phyloP scores from a whole-genome alignment of 2,329 filamentous ascomycete genomes.

The Alternaria brassicae region DNA sequence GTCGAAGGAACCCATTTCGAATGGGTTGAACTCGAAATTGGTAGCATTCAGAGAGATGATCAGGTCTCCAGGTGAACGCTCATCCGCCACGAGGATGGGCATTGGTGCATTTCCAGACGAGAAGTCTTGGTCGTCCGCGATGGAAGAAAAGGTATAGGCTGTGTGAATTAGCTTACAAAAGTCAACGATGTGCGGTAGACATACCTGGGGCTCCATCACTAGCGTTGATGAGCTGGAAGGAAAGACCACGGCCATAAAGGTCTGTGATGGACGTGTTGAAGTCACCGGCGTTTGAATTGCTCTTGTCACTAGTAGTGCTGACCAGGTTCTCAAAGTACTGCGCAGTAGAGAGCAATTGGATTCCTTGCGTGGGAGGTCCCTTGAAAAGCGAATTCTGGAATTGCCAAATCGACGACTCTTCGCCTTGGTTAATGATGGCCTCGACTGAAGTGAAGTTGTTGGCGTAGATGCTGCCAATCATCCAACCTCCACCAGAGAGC shows the following conservation, averaged over 20 bases:
- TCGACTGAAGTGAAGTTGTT: slow-evolving; percentile 79
- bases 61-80: slow-evolving; percentile 66
- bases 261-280: slow-evolving; percentile 79
- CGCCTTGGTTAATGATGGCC: slow-evolving; percentile 58
- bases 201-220: slow-evolving; percentile 69
- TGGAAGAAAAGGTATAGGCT: slow-evolving; percentile 82
- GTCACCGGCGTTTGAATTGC: slow-evolving; percentile 63
- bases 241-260: slow-evolving; percentile 85
- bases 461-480: slow-evolving; percentile 79
- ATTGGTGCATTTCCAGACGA: slow-evolving; percentile 69
- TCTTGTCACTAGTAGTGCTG: slow-evolving; percentile 66
- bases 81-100: slow-evolving; percentile 76
- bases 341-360: slow-evolving; percentile 62
- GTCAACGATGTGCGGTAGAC: slow-evolving; percentile 72
- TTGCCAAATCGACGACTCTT: slow-evolving; percentile 65
- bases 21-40: slow-evolving; percentile 79
- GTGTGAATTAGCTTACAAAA: slow-evolving; percentile 56
- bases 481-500: slow-evolving; percentile 83
- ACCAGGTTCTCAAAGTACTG: slow-evolving; percentile 69
- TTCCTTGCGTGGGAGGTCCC: slow-evolving; percentile 59
- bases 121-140: slow-evolving; percentile 70
- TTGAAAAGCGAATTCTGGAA: slow-evolving; percentile 68
- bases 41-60: slow-evolving; percentile 75
- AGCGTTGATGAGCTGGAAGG: slow-evolving; percentile 83
- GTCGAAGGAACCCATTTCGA: slow-evolving; percentile 79